phyloP scores from a whole-genome alignment of 768 basidiomycete genomes.

The Phylloporus sp. region DNA sequence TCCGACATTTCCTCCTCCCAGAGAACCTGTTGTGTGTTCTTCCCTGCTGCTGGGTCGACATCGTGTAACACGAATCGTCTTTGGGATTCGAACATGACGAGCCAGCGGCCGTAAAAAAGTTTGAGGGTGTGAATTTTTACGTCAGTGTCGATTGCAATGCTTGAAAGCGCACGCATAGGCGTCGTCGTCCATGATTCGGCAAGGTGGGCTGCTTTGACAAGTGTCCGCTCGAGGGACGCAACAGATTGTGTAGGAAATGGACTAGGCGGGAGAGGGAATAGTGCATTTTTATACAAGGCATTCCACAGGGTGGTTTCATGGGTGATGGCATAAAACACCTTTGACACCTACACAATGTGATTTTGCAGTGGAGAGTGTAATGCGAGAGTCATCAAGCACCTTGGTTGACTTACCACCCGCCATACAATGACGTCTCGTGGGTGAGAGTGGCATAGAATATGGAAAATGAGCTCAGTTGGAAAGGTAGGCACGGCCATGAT shows the following conservation, averaged over 20 bases:
- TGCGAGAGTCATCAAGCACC: no score
- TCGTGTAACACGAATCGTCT: not conserved
- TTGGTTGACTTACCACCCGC: not conserved
- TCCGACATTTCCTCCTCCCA: not conserved
- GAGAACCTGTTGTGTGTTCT: not conserved
- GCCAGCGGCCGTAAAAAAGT: slow-evolving; percentile 2
- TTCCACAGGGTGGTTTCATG: not conserved
- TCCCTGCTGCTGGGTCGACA: not conserved
- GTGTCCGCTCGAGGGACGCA: not conserved
- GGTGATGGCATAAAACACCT: not conserved
- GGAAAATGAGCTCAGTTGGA: not conserved
- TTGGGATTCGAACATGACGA: not conserved
- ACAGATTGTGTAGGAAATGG: not conserved
- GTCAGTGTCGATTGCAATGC: not conserved
- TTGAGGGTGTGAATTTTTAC: no score
- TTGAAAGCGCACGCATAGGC: not conserved
- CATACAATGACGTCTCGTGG: slow-evolving; percentile 2
- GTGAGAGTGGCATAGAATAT: not conserved
- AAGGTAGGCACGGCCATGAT: no score
- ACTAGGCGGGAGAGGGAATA: not conserved
- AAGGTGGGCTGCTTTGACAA: not conserved
- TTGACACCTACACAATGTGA: slow-evolving; percentile 7
- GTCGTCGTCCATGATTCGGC: slow-evolving; percentile 4
- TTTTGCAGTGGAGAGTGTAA: no score
- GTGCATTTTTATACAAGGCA: not conserved